These are phyloP conservation scores for Macrophomina tecta DNA, from an alignment of 2,329 filamentous ascomycete species.

Conservation along the genomic window DNA sequence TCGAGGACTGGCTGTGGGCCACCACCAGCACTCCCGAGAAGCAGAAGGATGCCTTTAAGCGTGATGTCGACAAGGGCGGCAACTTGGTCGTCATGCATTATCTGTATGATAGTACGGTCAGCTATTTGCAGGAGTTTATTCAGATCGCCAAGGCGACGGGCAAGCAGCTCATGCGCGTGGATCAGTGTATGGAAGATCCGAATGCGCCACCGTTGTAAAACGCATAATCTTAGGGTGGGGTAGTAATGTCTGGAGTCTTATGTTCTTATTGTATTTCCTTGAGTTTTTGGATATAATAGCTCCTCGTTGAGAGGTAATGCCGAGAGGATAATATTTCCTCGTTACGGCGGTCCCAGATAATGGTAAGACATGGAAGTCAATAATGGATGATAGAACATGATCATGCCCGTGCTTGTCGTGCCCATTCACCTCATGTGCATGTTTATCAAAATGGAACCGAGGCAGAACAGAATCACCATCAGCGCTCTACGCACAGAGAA, in stretches of 20 bases:
- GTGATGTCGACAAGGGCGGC: slow-evolving; percentile 67
- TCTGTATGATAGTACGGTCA: slow-evolving; percentile 67
- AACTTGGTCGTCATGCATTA: slow-evolving; percentile 74
- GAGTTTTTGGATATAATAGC: too few species aligned
- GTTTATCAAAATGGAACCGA: too few species aligned
- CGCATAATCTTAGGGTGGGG: background rate
- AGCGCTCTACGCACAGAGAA: too few species aligned
- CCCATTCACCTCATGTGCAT: too few species aligned
- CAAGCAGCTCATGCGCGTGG: slow-evolving; percentile 69
- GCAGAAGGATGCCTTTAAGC: slow-evolving; percentile 69
- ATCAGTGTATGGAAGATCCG: slow-evolving; percentile 70
- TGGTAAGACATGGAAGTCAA: too few species aligned
- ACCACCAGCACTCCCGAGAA: slow-evolving; percentile 66
- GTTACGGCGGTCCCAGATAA: too few species aligned
- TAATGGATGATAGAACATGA: too few species aligned
- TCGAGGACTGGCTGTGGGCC: slow-evolving; percentile 75
- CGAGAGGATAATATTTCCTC: too few species aligned
- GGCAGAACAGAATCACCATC: too few species aligned
- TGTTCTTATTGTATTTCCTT: background rate
- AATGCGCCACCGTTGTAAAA: slow-evolving; percentile 55
- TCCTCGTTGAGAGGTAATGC: too few species aligned
- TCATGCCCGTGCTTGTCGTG: too few species aligned
- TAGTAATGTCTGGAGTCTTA: background rate
- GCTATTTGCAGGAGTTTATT: slow-evolving; percentile 70
- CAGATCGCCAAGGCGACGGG: slow-evolving; percentile 67